Conservation (phyloP, 2,329 filamentous ascomycete species). For the Venturia asperata region DNA sequence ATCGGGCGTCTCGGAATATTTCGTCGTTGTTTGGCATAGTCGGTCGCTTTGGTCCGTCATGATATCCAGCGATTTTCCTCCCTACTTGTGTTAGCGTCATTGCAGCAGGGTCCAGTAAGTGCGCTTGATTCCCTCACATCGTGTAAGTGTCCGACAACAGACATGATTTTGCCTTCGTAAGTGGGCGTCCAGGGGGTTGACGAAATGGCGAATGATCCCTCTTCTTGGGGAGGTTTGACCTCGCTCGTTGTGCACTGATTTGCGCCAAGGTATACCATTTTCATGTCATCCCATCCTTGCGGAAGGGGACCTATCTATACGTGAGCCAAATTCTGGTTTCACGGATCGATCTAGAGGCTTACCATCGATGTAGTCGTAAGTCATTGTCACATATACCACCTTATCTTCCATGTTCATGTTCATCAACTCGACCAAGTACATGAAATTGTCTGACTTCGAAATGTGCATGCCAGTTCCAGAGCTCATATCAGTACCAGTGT, state of each 20-base stretch:
- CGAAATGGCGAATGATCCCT: constrained; percentile 15
- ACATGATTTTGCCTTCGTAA: constrained; percentile 18
- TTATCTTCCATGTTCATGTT: constrained; percentile 19
- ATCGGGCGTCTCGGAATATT: constrained; percentile 15
- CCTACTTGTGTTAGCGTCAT: background rate
- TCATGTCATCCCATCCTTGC: constrained; percentile 11
- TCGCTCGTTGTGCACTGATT: constrained; percentile 17
- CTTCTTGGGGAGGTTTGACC: constrained; percentile 10
- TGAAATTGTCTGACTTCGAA: constrained; percentile 13
- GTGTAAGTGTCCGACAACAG: constrained; percentile 8
- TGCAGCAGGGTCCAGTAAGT: background rate
- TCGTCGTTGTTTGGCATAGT: constrained; percentile 8
- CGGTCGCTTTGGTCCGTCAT: background rate
- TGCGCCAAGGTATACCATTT: constrained; percentile 17
- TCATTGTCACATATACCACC: constrained; percentile 18
- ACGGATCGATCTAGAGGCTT: background rate
- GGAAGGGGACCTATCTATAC: background rate
- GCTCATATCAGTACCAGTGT: background rate
- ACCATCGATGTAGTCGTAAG: constrained; percentile 17
- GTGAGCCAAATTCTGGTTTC: background rate
- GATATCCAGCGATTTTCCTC: background rate
- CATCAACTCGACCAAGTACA: constrained; percentile 18
- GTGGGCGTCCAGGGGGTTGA: constrained; percentile 16
- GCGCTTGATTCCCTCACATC: background rate
- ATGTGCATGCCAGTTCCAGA: constrained; percentile 12